Evolutionary conservation across 1,139 yeast genomes (phyloP), one percentile per base, ranked within the genome.

Genomic region (Pichia sp.): DNA sequence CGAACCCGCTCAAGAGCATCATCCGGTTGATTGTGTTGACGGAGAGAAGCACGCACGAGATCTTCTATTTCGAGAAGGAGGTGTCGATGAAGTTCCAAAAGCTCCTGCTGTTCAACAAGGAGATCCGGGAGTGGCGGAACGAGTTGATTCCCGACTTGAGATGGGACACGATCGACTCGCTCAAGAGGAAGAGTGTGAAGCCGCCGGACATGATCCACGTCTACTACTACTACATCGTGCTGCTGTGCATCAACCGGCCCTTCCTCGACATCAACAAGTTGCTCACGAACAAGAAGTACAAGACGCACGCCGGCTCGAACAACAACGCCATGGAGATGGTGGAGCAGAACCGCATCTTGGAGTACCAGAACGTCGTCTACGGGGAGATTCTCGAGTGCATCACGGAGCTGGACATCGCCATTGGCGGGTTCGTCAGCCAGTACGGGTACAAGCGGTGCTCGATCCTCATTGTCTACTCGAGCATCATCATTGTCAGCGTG

Each of bases 191-290:
- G 82, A 0, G 65, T 47, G 70, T 75, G 63, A 65, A 77, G 61
- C 75, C 82, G 47, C 66, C 81, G 34, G 61, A 75, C 20, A 69
- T 79, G 49, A 70, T 79, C 46, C 74, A 79, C 33, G 67, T 83
- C 55, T 80, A 78, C 59, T 79, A 78, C 58, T 81, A 80, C 58
- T 81, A 79, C 57, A 76, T 81, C 38, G 71, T 79, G 6, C 62
- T 77, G 8, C 66, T 81, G 21, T 79, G 84, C 51, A 70, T 81
- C 44, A 81, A 81, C 58, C 68, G 83, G 39, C 85, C 85, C 1
- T 81, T 81, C 56, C 72, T 81, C 14, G 36, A 20, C 15, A 30
- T 27, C 17, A 30, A 15, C 12, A 30, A 30, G n/a, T 10, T 20
- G 6, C 9, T 34, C 5, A 34, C 4, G 10, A 20, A 31, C 14